Evolutionary conservation across 352 stramenopile genomes (phyloP).

Genomic region (Pythium rhizo-oryzae): DNA sequence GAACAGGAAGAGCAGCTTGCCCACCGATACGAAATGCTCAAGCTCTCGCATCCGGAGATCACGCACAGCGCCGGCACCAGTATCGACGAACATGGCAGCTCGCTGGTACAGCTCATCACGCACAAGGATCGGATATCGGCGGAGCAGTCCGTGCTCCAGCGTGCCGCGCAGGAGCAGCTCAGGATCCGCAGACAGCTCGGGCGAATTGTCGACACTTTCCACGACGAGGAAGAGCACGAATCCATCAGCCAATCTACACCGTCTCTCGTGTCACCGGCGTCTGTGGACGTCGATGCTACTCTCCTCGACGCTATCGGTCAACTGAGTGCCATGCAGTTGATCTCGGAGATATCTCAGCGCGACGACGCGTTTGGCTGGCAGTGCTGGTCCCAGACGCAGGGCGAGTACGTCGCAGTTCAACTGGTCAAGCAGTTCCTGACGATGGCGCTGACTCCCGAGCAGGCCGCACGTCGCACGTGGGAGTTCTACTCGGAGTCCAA

Average conservation of each 20-base stretch:
- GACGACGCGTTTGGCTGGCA: slow-evolving; percentile 26
- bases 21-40: slow-evolving; percentile 17
- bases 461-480: slow-evolving; percentile 18
- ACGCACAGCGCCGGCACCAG: background rate
- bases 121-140: slow-evolving; percentile 17
- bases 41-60: background rate
- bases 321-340: background rate
- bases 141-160: slow-evolving; percentile 8
- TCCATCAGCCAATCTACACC: background rate
- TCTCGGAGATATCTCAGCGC: background rate
- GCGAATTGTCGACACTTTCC: slow-evolving; percentile 7
- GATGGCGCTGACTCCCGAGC: background rate
- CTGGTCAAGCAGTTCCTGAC: slow-evolving; percentile 16
- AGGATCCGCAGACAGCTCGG: background rate
- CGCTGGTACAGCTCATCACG: slow-evolving; percentile 10
- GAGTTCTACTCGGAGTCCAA: slow-evolving; percentile 21
- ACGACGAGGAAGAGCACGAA: background rate
- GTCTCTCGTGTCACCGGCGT: background rate
- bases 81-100: background rate
- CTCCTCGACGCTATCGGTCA: background rate
- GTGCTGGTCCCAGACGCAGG: slow-evolving; percentile 7
- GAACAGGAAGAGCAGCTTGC: slow-evolving; percentile 15
- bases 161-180: slow-evolving; percentile 4
- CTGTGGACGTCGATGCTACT: background rate
- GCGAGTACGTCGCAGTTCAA: slow-evolving; percentile 8